phyloP scores from a whole-genome alignment of 805 yeast genomes.

The Myxozyma udenii region DNA sequence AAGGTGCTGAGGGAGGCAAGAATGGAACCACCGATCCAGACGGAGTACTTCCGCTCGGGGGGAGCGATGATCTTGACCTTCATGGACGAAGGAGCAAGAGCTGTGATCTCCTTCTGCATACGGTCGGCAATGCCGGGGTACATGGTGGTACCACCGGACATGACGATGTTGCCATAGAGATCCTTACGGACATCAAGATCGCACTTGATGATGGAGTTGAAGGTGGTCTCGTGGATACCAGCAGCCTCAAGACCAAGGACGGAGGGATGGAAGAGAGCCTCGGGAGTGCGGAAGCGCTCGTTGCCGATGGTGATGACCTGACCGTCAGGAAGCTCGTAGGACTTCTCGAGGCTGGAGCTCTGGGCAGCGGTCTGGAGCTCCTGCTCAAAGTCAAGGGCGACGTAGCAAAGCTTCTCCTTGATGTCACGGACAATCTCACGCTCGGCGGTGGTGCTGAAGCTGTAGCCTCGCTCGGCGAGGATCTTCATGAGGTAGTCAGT shows the following conservation, averaged over 20 bases:
- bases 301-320: conserved; percentile 99
- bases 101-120: conserved; percentile 99
- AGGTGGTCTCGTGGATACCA: conserved; percentile 98
- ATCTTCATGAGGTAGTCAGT: conserved; percentile 99
- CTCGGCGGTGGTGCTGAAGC: conserved; percentile 98
- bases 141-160: conserved; percentile 99
- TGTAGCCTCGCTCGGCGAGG: conserved; percentile 96
- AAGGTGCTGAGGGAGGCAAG: conserved; percentile 97
- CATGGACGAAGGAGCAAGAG: conserved; percentile 99
- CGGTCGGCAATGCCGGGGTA: conserved; percentile 99
- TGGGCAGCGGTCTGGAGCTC: conserved; percentile 99
- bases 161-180: conserved; percentile 97
- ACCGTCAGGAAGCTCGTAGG: conserved; percentile 99
- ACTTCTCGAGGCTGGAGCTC: conserved; percentile 96
- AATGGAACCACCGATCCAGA: conserved; percentile 99
- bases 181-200: conserved; percentile 99
- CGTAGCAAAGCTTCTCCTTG: conserved; percentile 97
- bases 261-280: conserved; percentile 98
- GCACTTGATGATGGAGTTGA: conserved; percentile 95
- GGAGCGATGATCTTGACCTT: conserved; percentile 99
- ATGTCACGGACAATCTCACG: conserved; percentile 98
- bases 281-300: conserved; percentile 99
- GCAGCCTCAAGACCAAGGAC: conserved; percentile 88
- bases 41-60: conserved; percentile 90
- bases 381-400: conserved; percentile 98